A percentile compares a stretch with the other conserved stretches of the same genome.
Conservation (phyloP, 345 rosid genomes). For the Eutrema heterophyllum region DNA sequence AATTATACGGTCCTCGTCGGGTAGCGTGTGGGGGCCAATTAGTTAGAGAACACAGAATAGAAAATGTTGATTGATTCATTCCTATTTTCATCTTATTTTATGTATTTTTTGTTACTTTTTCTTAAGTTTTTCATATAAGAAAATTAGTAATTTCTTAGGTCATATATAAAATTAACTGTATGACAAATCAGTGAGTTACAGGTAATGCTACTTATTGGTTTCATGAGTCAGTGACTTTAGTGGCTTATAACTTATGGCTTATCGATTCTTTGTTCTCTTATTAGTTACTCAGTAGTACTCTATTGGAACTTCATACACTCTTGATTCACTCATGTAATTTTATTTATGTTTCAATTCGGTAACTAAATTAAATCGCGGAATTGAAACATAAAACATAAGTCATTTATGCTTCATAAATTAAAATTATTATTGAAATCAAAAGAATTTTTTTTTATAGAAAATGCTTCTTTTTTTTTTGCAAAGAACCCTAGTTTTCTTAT, state of each 20-base stretch:
- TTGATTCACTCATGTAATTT: no score
- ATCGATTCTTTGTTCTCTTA: no score
- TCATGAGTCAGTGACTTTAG: not conserved
- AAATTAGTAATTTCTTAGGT: not conserved
- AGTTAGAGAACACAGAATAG: not conserved
- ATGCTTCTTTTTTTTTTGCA: not conserved
- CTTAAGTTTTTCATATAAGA: not conserved
- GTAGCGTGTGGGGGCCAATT: constrained; percentile 15
- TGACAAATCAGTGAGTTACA: not conserved
- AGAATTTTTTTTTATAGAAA: no score
- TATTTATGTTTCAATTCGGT: no score
- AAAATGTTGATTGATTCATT: constrained; percentile 10
- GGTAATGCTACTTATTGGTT: not conserved
- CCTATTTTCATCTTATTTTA: not conserved
- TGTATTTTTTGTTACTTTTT: not conserved
- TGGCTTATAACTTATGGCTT: not conserved
- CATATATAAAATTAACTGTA: not conserved
- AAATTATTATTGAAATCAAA: no score
- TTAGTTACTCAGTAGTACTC: no score
- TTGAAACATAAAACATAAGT: no score
- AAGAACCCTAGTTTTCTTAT: no score
- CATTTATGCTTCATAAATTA: no score
- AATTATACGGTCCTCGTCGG: constrained; percentile 19
- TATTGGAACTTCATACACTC: no score
- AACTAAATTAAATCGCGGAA: no score